Base-by-base conservation (phyloP, 768 basidiomycete species). In the Albatrellus ellisii region DNA sequence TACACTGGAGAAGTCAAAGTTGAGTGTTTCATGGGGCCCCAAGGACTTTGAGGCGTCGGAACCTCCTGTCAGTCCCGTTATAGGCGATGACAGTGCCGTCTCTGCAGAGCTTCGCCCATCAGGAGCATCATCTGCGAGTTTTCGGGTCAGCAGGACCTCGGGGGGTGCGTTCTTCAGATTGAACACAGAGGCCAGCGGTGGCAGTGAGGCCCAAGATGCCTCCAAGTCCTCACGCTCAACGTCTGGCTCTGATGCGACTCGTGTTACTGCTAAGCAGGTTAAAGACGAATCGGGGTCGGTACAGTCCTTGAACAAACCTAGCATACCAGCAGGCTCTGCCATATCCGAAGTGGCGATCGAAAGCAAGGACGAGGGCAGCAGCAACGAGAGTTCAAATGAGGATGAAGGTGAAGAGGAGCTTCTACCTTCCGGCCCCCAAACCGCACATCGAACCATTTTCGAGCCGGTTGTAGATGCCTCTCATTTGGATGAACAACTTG, bases 321-420 rank as follows among this genome's bases (percentile, higher is more conserved):
- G 32, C n/a, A 26, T 41, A 10, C 36, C 44, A 3, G 27, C 33
- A 11, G 47, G 44, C 15, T 21, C 35, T 4, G 39, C 31, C 5
- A 46, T 51, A 12, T 43, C 50, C 3, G 50, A 45, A 25, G 50
- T 46, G 20, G 32, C 26, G 6, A 34, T 51, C 15, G 35, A 46
- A 35, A 36, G 28, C 21, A 26, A 38, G 28, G 32, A 48, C 28
- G 50, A 51, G 34, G 50, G 44, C 20, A 46, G 44, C 32, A 49
- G 50, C 26, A 39, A 40, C 20, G 47, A 51, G 17, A 44, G 44
- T 36, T 45, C 41, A 26, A 43, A 39, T 17, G 44, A 41, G 1
- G 32, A 36, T 10, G 42, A 41, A 15, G 27, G n/a, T 10, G 43
- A 42, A 26, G 22, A 33, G 38, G n/a, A 18, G 11, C 26, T 21